Percentiles rank a stretch among this genome's conserved stretches.
Evolutionary conservation across 495 filamentous ascomycete species (phyloP).

Genomic region (Evansstolkia leycettana): DNA sequence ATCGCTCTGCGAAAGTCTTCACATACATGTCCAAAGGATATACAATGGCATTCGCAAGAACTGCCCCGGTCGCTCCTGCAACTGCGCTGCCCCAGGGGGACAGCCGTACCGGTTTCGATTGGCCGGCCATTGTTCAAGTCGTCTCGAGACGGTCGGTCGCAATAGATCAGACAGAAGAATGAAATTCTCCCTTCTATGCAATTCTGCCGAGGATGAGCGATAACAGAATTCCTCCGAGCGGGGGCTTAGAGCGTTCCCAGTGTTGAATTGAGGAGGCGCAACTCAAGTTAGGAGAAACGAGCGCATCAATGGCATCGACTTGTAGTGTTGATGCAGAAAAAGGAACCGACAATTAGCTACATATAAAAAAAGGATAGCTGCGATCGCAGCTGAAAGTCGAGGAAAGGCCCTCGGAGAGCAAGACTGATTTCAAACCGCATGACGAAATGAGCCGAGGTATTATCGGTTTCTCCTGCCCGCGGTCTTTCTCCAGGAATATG

Average conservation of each 20-base stretch:
- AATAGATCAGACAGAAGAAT: background rate
- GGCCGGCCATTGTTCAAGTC: conserved; percentile 55
- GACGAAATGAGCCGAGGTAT: conserved; percentile 29
- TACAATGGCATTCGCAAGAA: conserved; percentile 88
- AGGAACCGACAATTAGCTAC: no score
- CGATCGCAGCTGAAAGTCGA: conserved; percentile 8
- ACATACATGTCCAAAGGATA: conserved; percentile 95
- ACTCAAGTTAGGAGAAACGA: no score
- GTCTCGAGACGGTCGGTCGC: background rate
- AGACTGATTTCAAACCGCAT: conserved; percentile 5
- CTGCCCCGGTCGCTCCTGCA: conserved; percentile 85
- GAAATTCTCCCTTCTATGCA: background rate
- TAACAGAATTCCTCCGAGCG: no score
- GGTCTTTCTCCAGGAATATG: no score
- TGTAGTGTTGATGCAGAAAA: no score
- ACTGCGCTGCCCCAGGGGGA: conserved; percentile 91
- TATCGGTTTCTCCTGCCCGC: conserved; percentile 8
- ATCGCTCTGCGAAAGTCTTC: conserved; percentile 2
- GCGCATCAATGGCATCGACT: no score
- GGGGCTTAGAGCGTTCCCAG: no score
- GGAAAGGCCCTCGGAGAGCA: conserved; percentile 25
- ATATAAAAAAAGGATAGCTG: no score
- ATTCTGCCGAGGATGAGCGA: background rate
- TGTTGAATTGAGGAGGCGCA: no score
- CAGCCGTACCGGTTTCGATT: conserved; percentile 66